A percentile compares a stretch with the other conserved stretches of the same genome.
Conservation (phyloP, 2,329 filamentous ascomycete species). For the Penicillium sp. region DNA sequence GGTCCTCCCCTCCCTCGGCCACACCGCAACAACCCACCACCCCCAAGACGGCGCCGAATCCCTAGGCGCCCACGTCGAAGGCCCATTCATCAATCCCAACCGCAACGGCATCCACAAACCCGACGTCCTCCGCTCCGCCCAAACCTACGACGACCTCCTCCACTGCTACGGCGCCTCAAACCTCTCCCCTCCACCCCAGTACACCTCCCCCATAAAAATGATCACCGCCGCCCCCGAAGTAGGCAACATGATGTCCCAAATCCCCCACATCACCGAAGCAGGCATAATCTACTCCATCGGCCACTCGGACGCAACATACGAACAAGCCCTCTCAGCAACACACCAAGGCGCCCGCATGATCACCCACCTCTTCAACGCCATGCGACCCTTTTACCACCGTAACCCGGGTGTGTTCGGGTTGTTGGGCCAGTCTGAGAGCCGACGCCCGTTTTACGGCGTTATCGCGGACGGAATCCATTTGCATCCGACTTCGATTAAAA, state of each 20-base stretch:
- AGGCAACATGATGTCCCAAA: conserved; percentile 71
- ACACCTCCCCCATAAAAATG: conserved; percentile 65
- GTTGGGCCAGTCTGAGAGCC: conserved; percentile 68
- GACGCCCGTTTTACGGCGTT: conserved; percentile 78
- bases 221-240: conserved; percentile 86
- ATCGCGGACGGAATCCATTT: conserved; percentile 91
- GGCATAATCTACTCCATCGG: conserved; percentile 81
- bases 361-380: conserved; percentile 92
- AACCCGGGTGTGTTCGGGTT: conserved; percentile 91
- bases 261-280: conserved; percentile 67
- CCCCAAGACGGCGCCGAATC: conserved; percentile 78
- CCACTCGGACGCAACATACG: conserved; percentile 86
- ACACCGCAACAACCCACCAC: conserved; percentile 66
- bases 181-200: conserved; percentile 47
- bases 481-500: conserved; percentile 85
- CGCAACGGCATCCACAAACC: conserved; percentile 88
- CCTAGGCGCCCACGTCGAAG: conserved; percentile 88
- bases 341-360: conserved; percentile 83
- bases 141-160: conserved; percentile 64
- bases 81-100: conserved; percentile 80
- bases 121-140: conserved; percentile 70
- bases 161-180: conserved; percentile 70
- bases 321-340: conserved; percentile 75
- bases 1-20: conserved; percentile 76
- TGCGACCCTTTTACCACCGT: conserved; percentile 87